phyloP scores from a whole-genome alignment of 345 rosid species.

The Cardamine occulta region DNA sequence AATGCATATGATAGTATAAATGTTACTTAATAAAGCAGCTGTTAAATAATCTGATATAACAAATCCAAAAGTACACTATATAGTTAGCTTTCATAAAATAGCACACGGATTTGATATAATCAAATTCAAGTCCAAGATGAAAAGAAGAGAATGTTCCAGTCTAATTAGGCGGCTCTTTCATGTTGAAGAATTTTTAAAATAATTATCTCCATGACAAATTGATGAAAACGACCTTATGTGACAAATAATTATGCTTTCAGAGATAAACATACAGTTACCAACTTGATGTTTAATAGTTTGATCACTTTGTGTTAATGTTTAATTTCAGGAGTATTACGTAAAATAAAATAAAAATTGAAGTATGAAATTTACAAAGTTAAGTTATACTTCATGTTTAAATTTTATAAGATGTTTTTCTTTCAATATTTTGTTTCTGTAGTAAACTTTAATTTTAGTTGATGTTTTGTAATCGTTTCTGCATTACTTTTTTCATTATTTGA shows the following conservation, averaged over 20 bases:
- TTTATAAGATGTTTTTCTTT: not conserved
- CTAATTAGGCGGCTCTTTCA: constrained; percentile 37
- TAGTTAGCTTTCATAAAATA: not conserved
- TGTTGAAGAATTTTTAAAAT: not conserved
- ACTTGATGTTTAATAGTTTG: constrained; percentile 14
- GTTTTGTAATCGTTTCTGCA: no score
- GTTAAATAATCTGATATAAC: not conserved
- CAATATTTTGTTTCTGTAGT: no score
- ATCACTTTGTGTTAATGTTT: not conserved
- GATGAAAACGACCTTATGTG: constrained; percentile 13
- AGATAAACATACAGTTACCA: not conserved
- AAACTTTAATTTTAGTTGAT: no score
- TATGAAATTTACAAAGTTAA: not conserved
- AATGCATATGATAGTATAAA: not conserved
- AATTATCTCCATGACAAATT: constrained; percentile 6
- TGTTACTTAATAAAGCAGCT: not conserved
- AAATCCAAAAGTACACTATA: not conserved
- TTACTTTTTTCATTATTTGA: no score
- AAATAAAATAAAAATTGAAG: not conserved
- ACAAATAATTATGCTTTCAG: not conserved
- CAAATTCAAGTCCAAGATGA: not conserved
- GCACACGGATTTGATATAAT: not conserved
- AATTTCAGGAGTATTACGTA: not conserved
- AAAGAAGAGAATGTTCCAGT: not conserved
- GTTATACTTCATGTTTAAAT: no score